These are phyloP conservation scores for Trichoderma sp. DNA, from an alignment of 2,329 filamentous ascomycete species.

Conservation along the genomic window DNA sequence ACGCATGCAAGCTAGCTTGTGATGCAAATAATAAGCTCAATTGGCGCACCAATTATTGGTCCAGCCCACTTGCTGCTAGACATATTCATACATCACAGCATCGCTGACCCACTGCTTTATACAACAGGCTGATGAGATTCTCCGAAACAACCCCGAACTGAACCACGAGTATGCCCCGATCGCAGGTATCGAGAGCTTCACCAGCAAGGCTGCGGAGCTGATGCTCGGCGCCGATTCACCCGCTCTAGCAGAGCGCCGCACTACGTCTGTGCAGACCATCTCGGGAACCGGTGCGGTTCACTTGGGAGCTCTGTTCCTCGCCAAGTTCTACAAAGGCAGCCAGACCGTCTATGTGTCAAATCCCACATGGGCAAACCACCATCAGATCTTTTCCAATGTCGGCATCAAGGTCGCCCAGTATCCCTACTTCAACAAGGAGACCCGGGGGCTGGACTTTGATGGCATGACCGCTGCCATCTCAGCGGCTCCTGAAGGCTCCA, in stretches of 20 bases:
- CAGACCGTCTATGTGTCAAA: conserved; percentile 85
- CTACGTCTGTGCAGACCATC: conserved; percentile 84
- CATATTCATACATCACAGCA: neutral
- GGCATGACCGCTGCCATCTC: conserved; percentile 75
- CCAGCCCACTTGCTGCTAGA: neutral
- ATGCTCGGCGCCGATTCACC: conserved; percentile 78
- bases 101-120: conserved; percentile 13
- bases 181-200: conserved; percentile 81
- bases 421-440: conserved; percentile 88
- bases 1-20: neutral
- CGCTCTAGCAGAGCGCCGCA: conserved; percentile 79
- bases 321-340: conserved; percentile 79
- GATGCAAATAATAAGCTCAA: conserved; percentile 11
- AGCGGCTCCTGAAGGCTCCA: conserved; percentile 71
- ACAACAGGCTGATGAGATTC: conserved; percentile 78
- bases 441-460: conserved; percentile 86
- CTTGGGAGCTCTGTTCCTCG: conserved; percentile 87
- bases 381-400: conserved; percentile 96
- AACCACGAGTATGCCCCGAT: conserved; percentile 99
- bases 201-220: conserved; percentile 83
- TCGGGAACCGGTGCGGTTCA: conserved; percentile 96
- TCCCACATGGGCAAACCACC: conserved; percentile 98
- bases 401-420: conserved; percentile 74
- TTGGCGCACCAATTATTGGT: conserved; percentile 12
- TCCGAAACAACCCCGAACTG: conserved; percentile 82